phyloP scores from a whole-genome alignment of 805 yeast species.

The Pichia heedii region DNA sequence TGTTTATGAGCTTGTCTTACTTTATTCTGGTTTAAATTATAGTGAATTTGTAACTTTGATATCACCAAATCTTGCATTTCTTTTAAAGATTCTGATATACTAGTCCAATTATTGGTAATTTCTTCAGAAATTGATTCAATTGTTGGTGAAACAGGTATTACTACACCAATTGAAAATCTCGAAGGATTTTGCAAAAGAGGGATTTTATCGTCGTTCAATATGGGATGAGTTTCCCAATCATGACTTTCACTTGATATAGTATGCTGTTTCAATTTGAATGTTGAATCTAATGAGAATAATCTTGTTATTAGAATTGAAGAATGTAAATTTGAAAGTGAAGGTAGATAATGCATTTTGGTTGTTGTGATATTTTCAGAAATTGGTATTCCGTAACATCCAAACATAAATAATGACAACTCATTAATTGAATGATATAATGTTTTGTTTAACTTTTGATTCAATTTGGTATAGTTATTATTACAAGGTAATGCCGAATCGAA shows the following conservation, averaged over 20 bases:
- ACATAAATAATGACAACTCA: constrained; percentile 44
- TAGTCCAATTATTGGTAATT: constrained; percentile 42
- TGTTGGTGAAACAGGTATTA: constrained; percentile 34
- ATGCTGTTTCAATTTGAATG: constrained; percentile 11
- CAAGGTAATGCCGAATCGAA: constrained; percentile 33
- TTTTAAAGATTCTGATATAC: constrained; percentile 32
- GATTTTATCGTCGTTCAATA: constrained; percentile 26
- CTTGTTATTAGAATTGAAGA: constrained; percentile 37
- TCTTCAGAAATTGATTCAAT: constrained; percentile 28
- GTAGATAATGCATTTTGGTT: constrained; percentile 41
- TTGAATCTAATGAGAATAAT: constrained; percentile 29
- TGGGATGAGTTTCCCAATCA: constrained; percentile 37
- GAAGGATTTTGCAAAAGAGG: constrained; percentile 12
- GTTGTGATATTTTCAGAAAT: constrained; percentile 35
- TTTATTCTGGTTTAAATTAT: neutral
- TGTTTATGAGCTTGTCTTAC: neutral
- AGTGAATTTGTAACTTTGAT: constrained; percentile 27
- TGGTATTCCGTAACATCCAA: constrained; percentile 46
- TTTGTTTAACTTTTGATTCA: constrained; percentile 17
- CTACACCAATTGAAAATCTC: constrained; percentile 40
- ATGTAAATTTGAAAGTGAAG: constrained; percentile 29
- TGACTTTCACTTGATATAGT: constrained; percentile 4
- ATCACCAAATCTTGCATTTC: constrained; percentile 31
- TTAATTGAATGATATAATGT: constrained; percentile 32
- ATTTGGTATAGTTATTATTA: constrained; percentile 9